phyloP scores from a whole-genome alignment of 1,284 basidiomycete species.

The Apiotrichum brassicae region DNA sequence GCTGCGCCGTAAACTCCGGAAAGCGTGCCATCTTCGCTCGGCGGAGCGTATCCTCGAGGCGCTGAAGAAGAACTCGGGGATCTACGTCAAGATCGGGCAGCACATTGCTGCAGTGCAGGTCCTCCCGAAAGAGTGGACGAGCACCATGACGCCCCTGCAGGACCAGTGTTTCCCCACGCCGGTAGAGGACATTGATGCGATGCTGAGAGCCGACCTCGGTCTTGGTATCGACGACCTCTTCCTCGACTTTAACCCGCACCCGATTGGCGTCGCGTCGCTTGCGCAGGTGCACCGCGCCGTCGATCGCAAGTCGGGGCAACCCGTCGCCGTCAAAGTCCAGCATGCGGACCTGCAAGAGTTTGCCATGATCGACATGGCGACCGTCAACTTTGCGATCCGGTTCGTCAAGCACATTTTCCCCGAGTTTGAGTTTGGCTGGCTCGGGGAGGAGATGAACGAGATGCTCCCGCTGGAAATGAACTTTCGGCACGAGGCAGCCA shows the following conservation, averaged over 20 bases:
- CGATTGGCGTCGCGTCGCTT: slow-evolving; percentile 87
- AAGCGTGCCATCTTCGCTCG: slow-evolving; percentile 72
- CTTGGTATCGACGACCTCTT: slow-evolving; percentile 49
- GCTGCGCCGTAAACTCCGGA: slow-evolving; percentile 57
- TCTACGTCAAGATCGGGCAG: slow-evolving; percentile 58
- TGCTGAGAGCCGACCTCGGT: slow-evolving; percentile 40
- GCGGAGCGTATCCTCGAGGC: slow-evolving; percentile 69
- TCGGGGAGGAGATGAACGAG: slow-evolving; percentile 84
- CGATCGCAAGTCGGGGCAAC: slow-evolving; percentile 62
- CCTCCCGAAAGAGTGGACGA: slow-evolving; percentile 67
- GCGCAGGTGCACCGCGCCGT: slow-evolving; percentile 90
- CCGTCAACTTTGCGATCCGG: slow-evolving; percentile 52
- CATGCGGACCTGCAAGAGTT: slow-evolving; percentile 93
- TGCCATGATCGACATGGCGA: slow-evolving; percentile 68
- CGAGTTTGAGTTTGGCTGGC: slow-evolving; percentile 78
- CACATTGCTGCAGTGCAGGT: slow-evolving; percentile 65
- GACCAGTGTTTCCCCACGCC: slow-evolving; percentile 55
- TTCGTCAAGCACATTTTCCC: slow-evolving; percentile 79
- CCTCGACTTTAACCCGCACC: slow-evolving; percentile 76
- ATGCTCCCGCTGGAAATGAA: slow-evolving; percentile 89
- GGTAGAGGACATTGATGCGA: slow-evolving; percentile 37
- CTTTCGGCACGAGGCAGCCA: slow-evolving; percentile 72
- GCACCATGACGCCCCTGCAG: slow-evolving; percentile 64
- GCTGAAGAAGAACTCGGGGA: slow-evolving; percentile 72
- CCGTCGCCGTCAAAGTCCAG: slow-evolving; percentile 95